Evolutionary conservation across 164 flowering plant species (phyloP).

Genomic region (Magnolia sinica): DNA sequence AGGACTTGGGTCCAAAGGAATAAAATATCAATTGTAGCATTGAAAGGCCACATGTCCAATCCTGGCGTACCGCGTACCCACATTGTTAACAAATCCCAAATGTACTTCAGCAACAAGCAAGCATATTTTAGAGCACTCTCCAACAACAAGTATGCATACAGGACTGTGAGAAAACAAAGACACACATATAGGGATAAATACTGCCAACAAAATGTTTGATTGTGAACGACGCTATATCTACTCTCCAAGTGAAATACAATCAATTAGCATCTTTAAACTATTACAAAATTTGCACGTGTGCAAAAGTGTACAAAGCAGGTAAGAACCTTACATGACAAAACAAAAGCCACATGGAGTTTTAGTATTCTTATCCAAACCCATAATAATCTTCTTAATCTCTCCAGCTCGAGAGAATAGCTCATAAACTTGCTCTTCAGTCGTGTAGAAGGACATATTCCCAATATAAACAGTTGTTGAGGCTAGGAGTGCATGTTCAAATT

Average conservation of each 20-base stretch:
- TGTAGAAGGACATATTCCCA: slow-evolving; percentile 95
- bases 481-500: slow-evolving; percentile 73
- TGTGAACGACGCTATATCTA: not conserved
- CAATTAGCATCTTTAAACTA: slow-evolving; percentile 1
- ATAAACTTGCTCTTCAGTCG: slow-evolving; percentile 95
- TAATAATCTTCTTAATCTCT: slow-evolving; percentile 86
- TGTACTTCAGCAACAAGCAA: too few species aligned
- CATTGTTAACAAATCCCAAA: too few species aligned
- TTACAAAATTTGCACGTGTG: not conserved
- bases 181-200: too few species aligned
- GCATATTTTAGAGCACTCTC: too few species aligned
- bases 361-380: slow-evolving; percentile 95
- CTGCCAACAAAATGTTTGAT: not conserved
- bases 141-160: too few species aligned
- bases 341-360: slow-evolving; percentile 99
- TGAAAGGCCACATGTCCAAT: too few species aligned
- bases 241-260: not conserved
- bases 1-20: too few species aligned
- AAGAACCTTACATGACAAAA: slow-evolving; percentile 67
- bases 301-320: not conserved
- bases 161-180: too few species aligned
- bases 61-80: too few species aligned
- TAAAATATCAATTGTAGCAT: too few species aligned
- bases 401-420: slow-evolving; percentile 94
- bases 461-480: slow-evolving; percentile 72